Evolutionary conservation across 2,329 filamentous ascomycete species (phyloP), one percentile per base, ranked within the genome.

Genomic region (Colletotrichum cordylinicola): DNA sequence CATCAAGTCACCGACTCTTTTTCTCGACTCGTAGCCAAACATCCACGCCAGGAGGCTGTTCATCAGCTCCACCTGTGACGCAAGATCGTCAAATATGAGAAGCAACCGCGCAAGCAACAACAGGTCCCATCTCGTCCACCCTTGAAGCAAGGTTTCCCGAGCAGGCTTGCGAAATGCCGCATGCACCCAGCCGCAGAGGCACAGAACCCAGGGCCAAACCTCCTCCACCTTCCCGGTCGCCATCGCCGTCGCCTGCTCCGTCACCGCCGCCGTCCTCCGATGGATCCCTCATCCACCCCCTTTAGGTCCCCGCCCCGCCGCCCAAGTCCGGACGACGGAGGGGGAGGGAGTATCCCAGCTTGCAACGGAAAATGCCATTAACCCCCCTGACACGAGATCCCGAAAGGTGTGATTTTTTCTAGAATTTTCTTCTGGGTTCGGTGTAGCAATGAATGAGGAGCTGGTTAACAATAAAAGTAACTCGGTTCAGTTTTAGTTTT

Each of bases 31-130:
- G 29, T 9, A 27, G 61, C 35, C 35, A 39, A 39, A 39, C 24
- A 35, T 13, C 16, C 58, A 24, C 24, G 24, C 24, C 24, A 64
- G 61, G 61, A 39, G 8, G 61, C 60, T 21, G 31, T 37, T 35
- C 39, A 66, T 10, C 10, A 31, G n/a, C 48, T 48, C 71, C 71
- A 62, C 67, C 66, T 5, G 48, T 74, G 71, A 74, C 71, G 71
- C 66, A 74, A 70, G 66, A 70, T 65, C 58, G 58, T 64, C 71
- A 37, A 35, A 21, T 8, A 13, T 43, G 29, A 62, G 15, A 15
- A 48, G 13, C 18, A 18, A 21, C n/a, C 29, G 7, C 13, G 39
- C 48, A 39, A 15, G 24, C 43, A 9, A 9, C 12, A 12, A 39
- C 8, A 39, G n/a, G 43, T 52, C 43, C 43, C 6, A 21, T 52